These are phyloP conservation scores for Aspergillus awamori DNA, from an alignment of 2,329 filamentous ascomycete species.

Conservation along the genomic window DNA sequence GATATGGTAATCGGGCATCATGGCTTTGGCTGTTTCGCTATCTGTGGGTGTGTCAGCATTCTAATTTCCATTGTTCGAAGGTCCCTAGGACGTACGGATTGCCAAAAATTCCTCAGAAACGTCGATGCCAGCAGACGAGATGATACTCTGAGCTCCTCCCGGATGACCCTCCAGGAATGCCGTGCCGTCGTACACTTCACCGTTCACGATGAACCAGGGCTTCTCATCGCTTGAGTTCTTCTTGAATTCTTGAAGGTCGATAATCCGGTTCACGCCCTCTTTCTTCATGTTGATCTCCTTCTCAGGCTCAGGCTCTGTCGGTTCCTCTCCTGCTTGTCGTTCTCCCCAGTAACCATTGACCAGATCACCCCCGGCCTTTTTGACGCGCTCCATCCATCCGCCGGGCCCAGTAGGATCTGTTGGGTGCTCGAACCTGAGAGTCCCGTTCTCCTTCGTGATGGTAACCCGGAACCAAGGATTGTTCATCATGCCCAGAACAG, in stretches of 20 bases:
- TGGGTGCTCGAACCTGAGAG: constrained; percentile 81
- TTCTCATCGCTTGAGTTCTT: constrained; percentile 65
- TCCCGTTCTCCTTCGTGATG: constrained; percentile 68
- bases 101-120: constrained; percentile 86
- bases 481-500: constrained; percentile 95
- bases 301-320: constrained; percentile 51
- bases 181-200: constrained; percentile 87
- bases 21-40: constrained; percentile 85
- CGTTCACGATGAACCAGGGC: constrained; percentile 87
- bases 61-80: background rate
- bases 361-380: constrained; percentile 78
- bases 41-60: constrained; percentile 57
- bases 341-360: constrained; percentile 86
- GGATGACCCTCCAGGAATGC: constrained; percentile 79
- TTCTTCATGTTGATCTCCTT: constrained; percentile 79
- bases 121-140: constrained; percentile 79
- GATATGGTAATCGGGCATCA: constrained; percentile 86
- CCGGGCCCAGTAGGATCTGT: constrained; percentile 78
- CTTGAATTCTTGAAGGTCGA: constrained; percentile 72
- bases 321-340: constrained; percentile 56
- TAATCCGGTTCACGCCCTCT: constrained; percentile 62
- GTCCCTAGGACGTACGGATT: constrained; percentile 68
- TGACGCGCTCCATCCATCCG: constrained; percentile 93
- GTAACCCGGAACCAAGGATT: constrained; percentile 89
- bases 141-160: constrained; percentile 82